Evolutionary conservation across 805 yeast species (phyloP), one percentile per base, ranked within the genome.

Genomic region (Myxozyma neotropica): DNA sequence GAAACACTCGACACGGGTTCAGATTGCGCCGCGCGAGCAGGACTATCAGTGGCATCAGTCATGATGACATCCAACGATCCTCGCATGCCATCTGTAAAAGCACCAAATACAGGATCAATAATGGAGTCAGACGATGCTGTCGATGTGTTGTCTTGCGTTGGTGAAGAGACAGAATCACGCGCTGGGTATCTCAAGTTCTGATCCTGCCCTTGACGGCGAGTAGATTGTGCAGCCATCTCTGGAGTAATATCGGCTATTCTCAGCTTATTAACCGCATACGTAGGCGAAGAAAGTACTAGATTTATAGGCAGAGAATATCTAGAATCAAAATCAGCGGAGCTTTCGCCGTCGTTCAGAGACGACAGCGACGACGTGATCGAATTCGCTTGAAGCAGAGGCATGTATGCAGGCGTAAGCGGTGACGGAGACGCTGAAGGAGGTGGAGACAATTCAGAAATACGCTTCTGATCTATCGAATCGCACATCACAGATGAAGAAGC

Each of bases 311-410:
- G 51, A 12, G 17, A 13, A 24, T n/a, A 13, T n/a, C 4, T 13
- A 13, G 12, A 13, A n/a, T 35, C n/a, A n/a, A 23, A 29, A n/a
- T 43, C 47, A 15, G 31, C 36, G 49, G 15, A 19, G 36, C 38
- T 26, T 27, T 27, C 38, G 38, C 38, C n/a, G n/a, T n/a, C n/a
- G n/a, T n/a, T n/a, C n/a, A n/a, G n/a, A n/a, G n/a, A n/a, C n/a
- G n/a, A n/a, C n/a, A n/a, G n/a, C n/a, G n/a, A n/a, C n/a, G n/a
- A n/a, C n/a, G 43, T 15, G 43, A 38, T 38, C 17, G 40, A 1
- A 33, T 29, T 33, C 51, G 26, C 51, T 17, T 47, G 40, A 13
- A 47, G 40, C 15, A 47, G 19, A 27, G 51, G 51, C 29, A 47
- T 21, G 33, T 31, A 47, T 21, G 21, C 40, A 31, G 51, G 40